A percentile compares a stretch with the other conserved stretches of the same genome.
These are phyloP conservation scores for Cantharellus cinnabarinus DNA, from an alignment of 768 basidiomycete species.

Conservation along the genomic window DNA sequence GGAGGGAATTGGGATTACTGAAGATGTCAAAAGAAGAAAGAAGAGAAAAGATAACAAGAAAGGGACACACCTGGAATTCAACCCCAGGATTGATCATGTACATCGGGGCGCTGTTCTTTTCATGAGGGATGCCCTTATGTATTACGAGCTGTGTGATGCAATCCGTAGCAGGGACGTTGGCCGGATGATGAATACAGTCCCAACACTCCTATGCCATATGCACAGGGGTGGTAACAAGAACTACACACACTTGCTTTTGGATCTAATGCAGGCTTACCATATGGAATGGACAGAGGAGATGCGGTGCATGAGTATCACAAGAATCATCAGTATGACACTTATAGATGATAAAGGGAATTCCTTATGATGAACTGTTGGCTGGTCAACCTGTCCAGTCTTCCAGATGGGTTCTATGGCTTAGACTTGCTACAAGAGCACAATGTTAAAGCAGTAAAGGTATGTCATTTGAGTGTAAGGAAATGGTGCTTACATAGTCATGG, in stretches of 20 bases:
- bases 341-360: neutral
- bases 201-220: neutral
- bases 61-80: neutral
- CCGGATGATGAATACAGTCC: neutral
- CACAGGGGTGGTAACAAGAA: neutral
- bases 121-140: neutral
- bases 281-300: neutral
- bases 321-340: neutral
- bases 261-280: neutral
- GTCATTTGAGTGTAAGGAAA: neutral
- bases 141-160: neutral
- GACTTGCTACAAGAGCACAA: neutral
- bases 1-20: too few relatives aligned
- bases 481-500: neutral
- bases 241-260: neutral
- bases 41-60: neutral
- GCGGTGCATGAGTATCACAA: neutral
- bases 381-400: neutral
- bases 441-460: neutral
- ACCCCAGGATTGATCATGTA: neutral
- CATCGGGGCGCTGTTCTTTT: neutral
- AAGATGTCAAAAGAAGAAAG: too few relatives aligned
- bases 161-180: neutral
- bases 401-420: neutral
- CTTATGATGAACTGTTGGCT: neutral